Conservation (phyloP, 768 basidiomycete genomes). For the Candolleomyces efflorescens region DNA sequence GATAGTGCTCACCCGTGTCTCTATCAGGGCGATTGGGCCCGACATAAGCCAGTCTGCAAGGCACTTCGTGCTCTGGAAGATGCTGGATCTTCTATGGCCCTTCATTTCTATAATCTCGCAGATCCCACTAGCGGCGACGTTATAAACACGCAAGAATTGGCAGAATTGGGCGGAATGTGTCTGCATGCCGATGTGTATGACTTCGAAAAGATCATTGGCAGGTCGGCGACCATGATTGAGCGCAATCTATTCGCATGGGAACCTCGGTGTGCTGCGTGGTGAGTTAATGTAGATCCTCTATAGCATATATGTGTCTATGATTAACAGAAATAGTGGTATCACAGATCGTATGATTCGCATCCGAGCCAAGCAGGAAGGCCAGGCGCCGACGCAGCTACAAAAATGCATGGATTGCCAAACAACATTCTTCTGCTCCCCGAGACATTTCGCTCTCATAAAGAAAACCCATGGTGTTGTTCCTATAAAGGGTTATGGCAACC, state of each 20-base stretch:
- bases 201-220: constrained; percentile 11
- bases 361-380: constrained; percentile 11
- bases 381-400: constrained; percentile 8
- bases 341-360: constrained; percentile 23
- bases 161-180: constrained; percentile 10
- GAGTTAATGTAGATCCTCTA: neutral
- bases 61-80: constrained; percentile 22
- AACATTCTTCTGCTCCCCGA: constrained; percentile 25
- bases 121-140: constrained; percentile 11
- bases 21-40: constrained; percentile 24
- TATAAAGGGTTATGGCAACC: constrained; percentile 18
- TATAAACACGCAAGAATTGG: constrained; percentile 12
- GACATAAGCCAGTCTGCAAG: constrained; percentile 30
- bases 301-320: neutral
- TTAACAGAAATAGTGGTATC: constrained; percentile 16
- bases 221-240: constrained; percentile 17
- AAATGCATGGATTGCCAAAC: constrained; percentile 23
- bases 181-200: constrained; percentile 8
- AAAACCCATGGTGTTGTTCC: constrained; percentile 15
- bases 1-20: neutral
- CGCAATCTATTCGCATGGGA: constrained; percentile 23
- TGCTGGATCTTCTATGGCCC: constrained; percentile 1
- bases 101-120: constrained; percentile 11
- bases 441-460: constrained; percentile 19
- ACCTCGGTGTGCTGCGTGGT: constrained; percentile 29